Conservation (phyloP, 306 rosid genomes). For the Pyrus communis region DNA sequence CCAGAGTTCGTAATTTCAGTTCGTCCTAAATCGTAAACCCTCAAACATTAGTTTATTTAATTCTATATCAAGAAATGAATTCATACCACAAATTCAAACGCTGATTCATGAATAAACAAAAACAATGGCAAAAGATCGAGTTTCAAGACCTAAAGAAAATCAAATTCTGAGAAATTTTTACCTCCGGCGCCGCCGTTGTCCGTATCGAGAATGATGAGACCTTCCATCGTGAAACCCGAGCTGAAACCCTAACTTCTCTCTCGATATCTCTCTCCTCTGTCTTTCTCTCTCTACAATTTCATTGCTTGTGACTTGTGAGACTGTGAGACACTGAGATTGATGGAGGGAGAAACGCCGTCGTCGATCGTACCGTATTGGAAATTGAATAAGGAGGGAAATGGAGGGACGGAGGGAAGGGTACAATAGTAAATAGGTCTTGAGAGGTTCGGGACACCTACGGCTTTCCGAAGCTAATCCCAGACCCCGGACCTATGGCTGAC, state of each 20-base stretch:
- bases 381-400: constrained; percentile 23
- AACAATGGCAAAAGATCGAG: background rate
- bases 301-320: background rate
- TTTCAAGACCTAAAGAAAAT: background rate
- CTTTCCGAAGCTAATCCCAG: constrained; percentile 43
- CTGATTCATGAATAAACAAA: background rate
- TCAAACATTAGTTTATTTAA: background rate
- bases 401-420: background rate
- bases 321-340: background rate
- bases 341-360: background rate
- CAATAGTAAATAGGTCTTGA: background rate
- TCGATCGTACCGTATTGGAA: background rate
- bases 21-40: constrained; percentile 8
- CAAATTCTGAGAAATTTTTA: constrained; percentile 8
- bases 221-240: constrained; percentile 39
- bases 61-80: background rate
- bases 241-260: constrained; percentile 10
- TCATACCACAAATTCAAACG: background rate
- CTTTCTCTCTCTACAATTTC: background rate
- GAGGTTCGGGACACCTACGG: constrained; percentile 22
- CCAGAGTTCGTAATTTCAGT: background rate
- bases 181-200: constrained; percentile 27
- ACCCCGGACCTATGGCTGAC: background rate
- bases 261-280: background rate
- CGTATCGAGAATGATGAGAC: constrained; percentile 16